Evolutionary conservation across 192 early-diverging fungal species (phyloP).

Genomic region (Globomyces pollinis-pini): DNA sequence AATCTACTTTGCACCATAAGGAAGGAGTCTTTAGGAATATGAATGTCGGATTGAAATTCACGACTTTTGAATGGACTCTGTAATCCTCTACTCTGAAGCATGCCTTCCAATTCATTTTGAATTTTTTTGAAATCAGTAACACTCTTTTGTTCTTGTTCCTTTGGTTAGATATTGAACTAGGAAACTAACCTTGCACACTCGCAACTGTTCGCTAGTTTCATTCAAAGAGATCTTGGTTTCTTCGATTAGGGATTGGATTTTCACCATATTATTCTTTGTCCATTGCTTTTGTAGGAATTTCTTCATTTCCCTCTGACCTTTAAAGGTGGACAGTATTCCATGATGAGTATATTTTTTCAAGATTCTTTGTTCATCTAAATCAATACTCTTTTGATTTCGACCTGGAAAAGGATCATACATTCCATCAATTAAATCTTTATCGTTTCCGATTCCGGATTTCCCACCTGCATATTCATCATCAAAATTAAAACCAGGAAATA

Average conservation of each 20-base stretch:
- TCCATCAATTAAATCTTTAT: background rate
- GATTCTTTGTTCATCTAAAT: background rate
- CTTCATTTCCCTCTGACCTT: background rate
- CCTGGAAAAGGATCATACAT: background rate
- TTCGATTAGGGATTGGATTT: background rate
- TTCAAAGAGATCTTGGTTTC: background rate
- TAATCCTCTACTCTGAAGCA: background rate
- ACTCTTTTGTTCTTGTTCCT: background rate
- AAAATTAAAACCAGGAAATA: background rate
- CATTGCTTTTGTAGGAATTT: background rate
- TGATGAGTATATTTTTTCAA: conserved; percentile 1
- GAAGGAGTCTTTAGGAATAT: background rate
- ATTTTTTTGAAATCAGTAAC: conserved; percentile 6
- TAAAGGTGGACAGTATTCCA: conserved; percentile 3
- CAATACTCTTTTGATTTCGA: background rate
- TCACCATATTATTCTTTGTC: background rate
- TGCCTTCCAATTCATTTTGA: background rate
- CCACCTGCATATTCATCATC: too few relatives aligned
- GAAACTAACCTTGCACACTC: background rate
- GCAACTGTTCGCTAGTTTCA: background rate
- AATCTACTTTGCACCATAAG: background rate
- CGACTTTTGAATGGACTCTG: background rate
- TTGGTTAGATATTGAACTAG: background rate
- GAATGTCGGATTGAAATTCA: background rate
- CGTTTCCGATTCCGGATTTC: too few relatives aligned